Percentiles rank a stretch among this genome's conserved stretches.
phyloP scores from a whole-genome alignment of 2,329 filamentous ascomycete genomes.

The Calcarisporium arbuscula region DNA sequence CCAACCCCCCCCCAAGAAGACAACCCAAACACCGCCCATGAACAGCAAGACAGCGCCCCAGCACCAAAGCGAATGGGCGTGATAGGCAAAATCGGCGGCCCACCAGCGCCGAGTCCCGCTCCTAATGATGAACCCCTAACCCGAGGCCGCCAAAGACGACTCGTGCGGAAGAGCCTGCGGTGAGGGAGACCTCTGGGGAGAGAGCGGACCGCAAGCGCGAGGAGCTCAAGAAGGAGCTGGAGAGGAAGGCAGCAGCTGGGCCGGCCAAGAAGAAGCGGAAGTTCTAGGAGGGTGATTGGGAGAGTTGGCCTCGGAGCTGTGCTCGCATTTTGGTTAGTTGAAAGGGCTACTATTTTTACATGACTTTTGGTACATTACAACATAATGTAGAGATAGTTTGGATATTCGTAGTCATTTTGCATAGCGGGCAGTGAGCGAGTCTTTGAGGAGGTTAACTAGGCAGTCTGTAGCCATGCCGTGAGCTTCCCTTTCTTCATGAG shows the following conservation, averaged over 20 bases:
- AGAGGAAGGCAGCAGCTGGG: conserved; percentile 40
- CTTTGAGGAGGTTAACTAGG: too few species aligned
- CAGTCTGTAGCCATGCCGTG: too few species aligned
- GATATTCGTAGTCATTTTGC: too few species aligned
- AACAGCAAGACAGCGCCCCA: conserved; percentile 5
- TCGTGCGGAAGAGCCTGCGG: conserved; percentile 15
- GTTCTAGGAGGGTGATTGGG: conserved; percentile 41
- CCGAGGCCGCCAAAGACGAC: too few species aligned
- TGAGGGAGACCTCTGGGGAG: conserved; percentile 38
- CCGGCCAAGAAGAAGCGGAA: conserved; percentile 51
- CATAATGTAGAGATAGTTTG: too few species aligned
- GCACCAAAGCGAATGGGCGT: conserved; percentile 23
- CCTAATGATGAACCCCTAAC: too few species aligned
- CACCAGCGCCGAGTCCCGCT: conserved; percentile 3
- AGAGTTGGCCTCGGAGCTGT: too few species aligned
- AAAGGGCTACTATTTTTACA: too few species aligned
- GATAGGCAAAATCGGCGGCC: conserved; percentile 23
- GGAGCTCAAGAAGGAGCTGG: conserved; percentile 45
- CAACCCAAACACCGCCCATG: conserved; percentile 6
- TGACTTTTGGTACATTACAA: too few species aligned
- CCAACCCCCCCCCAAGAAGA: conserved; percentile 2
- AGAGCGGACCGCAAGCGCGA: conserved; percentile 43
- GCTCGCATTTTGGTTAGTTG: too few species aligned
- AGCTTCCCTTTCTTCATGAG: too few species aligned
- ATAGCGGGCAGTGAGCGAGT: too few species aligned